phyloP scores from a whole-genome alignment of 257 asterid genomes.

The Anisodus tanguticus region DNA sequence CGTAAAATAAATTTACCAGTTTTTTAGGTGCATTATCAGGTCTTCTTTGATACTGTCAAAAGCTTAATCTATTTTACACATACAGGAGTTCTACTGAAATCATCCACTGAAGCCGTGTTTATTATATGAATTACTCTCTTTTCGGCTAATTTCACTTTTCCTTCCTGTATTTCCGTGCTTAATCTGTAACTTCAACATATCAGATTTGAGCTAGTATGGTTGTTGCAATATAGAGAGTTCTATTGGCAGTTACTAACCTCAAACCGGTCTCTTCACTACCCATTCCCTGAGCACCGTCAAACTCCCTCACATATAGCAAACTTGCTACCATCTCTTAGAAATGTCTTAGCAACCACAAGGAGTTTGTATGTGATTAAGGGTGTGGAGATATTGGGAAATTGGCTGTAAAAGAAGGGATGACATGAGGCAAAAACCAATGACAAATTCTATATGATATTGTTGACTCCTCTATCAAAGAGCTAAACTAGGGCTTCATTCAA shows the following conservation, averaged over 20 bases:
- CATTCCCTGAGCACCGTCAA: neutral
- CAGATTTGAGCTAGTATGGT: slow-evolving; percentile 1
- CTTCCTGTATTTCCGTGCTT: neutral
- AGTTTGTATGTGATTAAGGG: neutral
- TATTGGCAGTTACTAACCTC: slow-evolving; percentile 14
- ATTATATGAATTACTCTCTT: neutral
- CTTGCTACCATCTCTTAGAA: neutral
- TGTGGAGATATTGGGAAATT: neutral
- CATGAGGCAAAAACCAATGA: neutral
- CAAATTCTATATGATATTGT: neutral
- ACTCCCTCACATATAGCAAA: neutral
- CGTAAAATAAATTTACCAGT: neutral
- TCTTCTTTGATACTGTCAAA: neutral
- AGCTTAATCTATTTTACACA: neutral
- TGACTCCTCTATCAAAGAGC: neutral
- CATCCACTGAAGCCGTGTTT: neutral
- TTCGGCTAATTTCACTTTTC: neutral
- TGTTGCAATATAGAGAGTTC: neutral
- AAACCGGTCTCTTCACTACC: neutral
- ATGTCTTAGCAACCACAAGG: neutral
- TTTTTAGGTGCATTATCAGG: neutral
- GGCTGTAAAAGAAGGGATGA: neutral
- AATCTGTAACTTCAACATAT: neutral
- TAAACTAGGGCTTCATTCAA: neutral
- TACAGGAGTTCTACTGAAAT: neutral